Evolutionary conservation across 202 grass and related monocot genomes (phyloP), one percentile per base, ranked within the genome.

Genomic region (Saccharum hybrid): DNA sequence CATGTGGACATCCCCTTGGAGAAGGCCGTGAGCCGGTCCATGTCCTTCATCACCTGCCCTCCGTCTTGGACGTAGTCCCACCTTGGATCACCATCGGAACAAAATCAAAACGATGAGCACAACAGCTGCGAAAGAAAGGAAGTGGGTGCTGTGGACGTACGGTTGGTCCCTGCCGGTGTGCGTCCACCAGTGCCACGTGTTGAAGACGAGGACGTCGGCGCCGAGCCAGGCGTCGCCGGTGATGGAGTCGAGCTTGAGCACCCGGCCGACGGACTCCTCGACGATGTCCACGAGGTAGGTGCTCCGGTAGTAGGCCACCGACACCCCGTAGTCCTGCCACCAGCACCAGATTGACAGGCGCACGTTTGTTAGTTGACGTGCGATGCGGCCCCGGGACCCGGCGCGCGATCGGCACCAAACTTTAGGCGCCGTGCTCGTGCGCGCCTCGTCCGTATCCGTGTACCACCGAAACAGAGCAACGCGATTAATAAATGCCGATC

Each of bases 161-260:
- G 96, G 93, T n/a, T 98, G 96, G 49, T 84, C 81, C 6, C 22
- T 89, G 59, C 96, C 93, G 54, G 79, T 95, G 96, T 98, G 96
- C 15, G 96, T 94, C 96, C 96, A 98, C 96, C 96, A 98, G 62
- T 98, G 96, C 93, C 96, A 95, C 0, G 93, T 90, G 89, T 98
- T 98, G 89, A 98, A 95, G 74, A 95, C 45, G 78, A 98, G 71
- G 63, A 95, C 37, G 84, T 98, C 81, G 23, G 85, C 62, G 38
- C 81, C 93, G 52, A 91, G 76, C 96, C 96, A 98, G 21, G 93
- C 83, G 16, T 84, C 66, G 76, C 93, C 93, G 86, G 69, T 80
- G 69, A 98, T 98, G 80, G 88, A 90, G 71, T 94, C 88, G 30
- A 98, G 89, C 85, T 90, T 95, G 5, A 98, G 83, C 74, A 98